phyloP scores from a whole-genome alignment of 202 grass and related monocot species.

The Panicum hallii region DNA sequence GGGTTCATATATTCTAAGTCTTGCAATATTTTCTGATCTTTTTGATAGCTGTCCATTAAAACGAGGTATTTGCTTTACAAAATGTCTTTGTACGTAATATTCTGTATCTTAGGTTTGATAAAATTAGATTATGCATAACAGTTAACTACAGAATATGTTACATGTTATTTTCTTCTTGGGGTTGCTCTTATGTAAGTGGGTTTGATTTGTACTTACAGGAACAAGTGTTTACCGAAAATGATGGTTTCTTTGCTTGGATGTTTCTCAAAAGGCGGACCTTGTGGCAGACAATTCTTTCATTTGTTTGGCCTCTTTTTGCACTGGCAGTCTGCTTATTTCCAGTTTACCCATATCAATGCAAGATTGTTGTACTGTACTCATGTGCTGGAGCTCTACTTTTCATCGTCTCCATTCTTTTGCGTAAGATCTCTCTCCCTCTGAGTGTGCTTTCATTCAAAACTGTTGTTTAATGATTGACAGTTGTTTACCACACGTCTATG shows the following conservation, averaged over 20 bases:
- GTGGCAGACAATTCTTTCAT: constrained; percentile 98
- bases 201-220: constrained; percentile 68
- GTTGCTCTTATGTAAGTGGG: constrained; percentile 36
- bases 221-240: constrained; percentile 91
- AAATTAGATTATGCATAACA: constrained; percentile 2
- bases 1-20: not conserved
- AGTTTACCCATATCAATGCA: constrained; percentile 99
- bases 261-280: constrained; percentile 95
- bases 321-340: constrained; percentile 97
- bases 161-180: not conserved
- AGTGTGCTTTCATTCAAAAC: not conserved
- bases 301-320: constrained; percentile 95
- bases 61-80: not conserved
- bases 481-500: not conserved
- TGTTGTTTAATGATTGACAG: not conserved
- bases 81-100: constrained; percentile 9
- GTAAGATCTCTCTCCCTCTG: constrained; percentile 54
- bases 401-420: constrained; percentile 83
- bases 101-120: constrained; percentile 10
- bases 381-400: constrained; percentile 89
- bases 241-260: constrained; percentile 98
- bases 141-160: constrained; percentile 20
- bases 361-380: constrained; percentile 98
- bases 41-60: not conserved
- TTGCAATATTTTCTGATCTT: not conserved